Evolutionary conservation across 2,329 filamentous ascomycete genomes (phyloP).

Genomic region (Teratosphaeria zuluensis): DNA sequence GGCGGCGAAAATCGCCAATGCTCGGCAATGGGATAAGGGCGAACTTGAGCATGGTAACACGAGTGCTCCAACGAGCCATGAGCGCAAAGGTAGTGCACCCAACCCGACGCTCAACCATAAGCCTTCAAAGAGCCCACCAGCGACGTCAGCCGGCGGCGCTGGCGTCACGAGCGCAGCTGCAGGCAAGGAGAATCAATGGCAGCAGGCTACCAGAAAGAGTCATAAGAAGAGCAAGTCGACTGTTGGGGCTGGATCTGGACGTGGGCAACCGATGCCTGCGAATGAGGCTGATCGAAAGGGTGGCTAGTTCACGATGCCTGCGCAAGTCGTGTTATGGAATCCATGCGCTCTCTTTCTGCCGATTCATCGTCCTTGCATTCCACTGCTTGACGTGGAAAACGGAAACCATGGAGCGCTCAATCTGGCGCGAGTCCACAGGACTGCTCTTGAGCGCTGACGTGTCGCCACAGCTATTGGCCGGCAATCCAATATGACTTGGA

Average conservation of each 20-base stretch:
- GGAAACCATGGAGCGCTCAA: background rate
- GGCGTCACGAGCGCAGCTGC: background rate
- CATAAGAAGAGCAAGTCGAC: slow-evolving; percentile 22
- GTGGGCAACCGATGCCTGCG: slow-evolving; percentile 30
- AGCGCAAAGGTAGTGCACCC: slow-evolving; percentile 17
- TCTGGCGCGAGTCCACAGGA: background rate
- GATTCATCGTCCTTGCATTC: background rate
- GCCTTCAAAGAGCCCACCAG: slow-evolving; percentile 5
- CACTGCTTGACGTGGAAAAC: background rate
- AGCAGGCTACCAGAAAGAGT: slow-evolving; percentile 18
- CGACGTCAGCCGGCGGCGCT: background rate
- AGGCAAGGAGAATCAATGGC: slow-evolving; percentile 4
- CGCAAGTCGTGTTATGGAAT: background rate
- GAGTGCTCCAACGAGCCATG: slow-evolving; percentile 6
- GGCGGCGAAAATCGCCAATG: slow-evolving; percentile 20
- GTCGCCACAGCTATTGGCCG: background rate
- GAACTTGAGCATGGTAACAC: background rate
- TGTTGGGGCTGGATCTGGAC: slow-evolving; percentile 7
- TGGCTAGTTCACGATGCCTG: background rate
- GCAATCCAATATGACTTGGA: too few species aligned
- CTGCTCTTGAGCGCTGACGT: background rate
- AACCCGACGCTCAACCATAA: slow-evolving; percentile 5
- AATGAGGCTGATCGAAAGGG: slow-evolving; percentile 33
- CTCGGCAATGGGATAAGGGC: slow-evolving; percentile 5
- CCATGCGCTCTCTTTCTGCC: background rate